Percentiles rank a stretch among this genome's conserved stretches.
Evolutionary conservation across 1,139 yeast species (phyloP).

Genomic region (Blastobotrys serpentis): DNA sequence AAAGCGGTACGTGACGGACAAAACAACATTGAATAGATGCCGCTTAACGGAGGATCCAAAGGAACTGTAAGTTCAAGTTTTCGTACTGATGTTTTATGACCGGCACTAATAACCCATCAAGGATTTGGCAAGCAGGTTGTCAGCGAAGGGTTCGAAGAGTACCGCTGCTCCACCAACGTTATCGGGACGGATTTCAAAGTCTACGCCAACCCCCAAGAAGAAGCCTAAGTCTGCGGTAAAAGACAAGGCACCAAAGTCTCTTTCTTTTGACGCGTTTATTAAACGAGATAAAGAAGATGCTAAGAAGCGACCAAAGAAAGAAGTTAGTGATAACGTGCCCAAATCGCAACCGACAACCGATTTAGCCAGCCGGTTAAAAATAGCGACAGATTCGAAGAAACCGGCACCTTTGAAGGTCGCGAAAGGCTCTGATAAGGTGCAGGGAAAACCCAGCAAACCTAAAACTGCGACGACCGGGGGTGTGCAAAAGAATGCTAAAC

Average conservation of each 20-base stretch:
- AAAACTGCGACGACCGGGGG: too few relatives aligned
- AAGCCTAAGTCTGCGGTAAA: neutral
- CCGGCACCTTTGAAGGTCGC: too few relatives aligned
- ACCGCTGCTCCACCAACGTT: neutral
- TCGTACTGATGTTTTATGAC: neutral
- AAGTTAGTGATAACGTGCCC: too few relatives aligned
- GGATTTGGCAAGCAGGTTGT: slow-evolving; percentile 1
- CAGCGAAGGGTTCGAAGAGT: neutral
- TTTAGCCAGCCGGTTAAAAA: too few relatives aligned
- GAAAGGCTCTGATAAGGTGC: too few relatives aligned
- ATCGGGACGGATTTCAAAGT: neutral
- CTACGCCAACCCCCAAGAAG: neutral
- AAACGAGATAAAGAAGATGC: slow-evolving; percentile 9
- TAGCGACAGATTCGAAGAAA: too few relatives aligned
- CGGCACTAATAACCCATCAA: too few relatives aligned
- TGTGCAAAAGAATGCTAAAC: too few relatives aligned
- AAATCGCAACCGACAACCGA: too few relatives aligned
- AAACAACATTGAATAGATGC: too few relatives aligned
- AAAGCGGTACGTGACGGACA: too few relatives aligned
- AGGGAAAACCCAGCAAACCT: too few relatives aligned
- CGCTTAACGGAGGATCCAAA: slow-evolving; percentile 5
- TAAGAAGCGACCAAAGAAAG: neutral
- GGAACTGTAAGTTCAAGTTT: slow-evolving; percentile 2
- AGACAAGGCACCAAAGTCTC: neutral
- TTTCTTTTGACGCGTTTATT: slow-evolving; percentile 3